phyloP scores from a whole-genome alignment of 2,329 filamentous ascomycete genomes.

The Bisporella sp. region DNA sequence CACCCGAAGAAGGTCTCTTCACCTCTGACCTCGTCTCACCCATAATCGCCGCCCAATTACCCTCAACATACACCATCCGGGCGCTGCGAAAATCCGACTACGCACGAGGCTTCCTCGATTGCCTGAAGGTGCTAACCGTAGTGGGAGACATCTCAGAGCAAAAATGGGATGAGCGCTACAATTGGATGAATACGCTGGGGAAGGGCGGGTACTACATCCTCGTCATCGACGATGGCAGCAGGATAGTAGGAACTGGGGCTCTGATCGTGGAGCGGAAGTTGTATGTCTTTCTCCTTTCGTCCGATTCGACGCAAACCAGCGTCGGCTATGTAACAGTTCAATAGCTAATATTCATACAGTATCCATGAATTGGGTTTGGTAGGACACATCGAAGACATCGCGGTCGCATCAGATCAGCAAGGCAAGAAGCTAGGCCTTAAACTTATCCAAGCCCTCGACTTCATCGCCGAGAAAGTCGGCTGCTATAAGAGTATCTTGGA shows the following conservation, averaged over 20 bases:
- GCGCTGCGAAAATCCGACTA: constrained; percentile 75
- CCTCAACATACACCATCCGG: constrained; percentile 75
- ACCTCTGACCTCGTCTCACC: constrained; percentile 69
- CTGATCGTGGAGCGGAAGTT: constrained; percentile 93
- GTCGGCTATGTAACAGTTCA: too few relatives aligned
- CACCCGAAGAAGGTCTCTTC: constrained; percentile 59
- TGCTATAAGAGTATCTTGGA: constrained; percentile 98
- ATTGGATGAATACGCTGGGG: constrained; percentile 63
- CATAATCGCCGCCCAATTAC: constrained; percentile 63
- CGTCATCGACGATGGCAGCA: constrained; percentile 62
- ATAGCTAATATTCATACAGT: constrained; percentile 33
- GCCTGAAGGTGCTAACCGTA: constrained; percentile 82
- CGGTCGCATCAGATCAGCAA: constrained; percentile 89
- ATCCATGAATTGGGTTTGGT: constrained; percentile 78
- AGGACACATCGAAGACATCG: constrained; percentile 97
- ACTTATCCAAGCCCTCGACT: constrained; percentile 90
- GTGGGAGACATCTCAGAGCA: constrained; percentile 78
- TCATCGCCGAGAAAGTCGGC: constrained; percentile 77
- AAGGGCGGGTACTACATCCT: constrained; percentile 77
- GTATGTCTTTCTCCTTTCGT: constrained; percentile 41
- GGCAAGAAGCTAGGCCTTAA: constrained; percentile 92
- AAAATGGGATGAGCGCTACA: constrained; percentile 71
- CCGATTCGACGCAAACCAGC: background rate
- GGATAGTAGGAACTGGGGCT: constrained; percentile 83
- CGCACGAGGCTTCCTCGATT: constrained; percentile 78